Evolutionary conservation across 768 basidiomycete species (phyloP), one percentile per base, ranked within the genome.

Genomic region (Auricularia sp.): DNA sequence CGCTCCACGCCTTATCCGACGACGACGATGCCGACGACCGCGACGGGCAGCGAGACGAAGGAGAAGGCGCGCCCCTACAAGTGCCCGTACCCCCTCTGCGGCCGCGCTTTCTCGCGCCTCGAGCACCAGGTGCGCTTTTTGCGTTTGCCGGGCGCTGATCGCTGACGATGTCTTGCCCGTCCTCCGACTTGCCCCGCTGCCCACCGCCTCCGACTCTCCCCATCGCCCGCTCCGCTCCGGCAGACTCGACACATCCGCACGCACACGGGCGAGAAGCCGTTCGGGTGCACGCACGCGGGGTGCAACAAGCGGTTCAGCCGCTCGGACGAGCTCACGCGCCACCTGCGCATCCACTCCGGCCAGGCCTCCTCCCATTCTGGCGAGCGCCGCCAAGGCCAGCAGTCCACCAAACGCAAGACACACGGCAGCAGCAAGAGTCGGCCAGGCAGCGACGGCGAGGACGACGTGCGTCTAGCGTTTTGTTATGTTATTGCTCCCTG

Each of bases 291-390:
- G 1, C 92, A 88, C 74, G 86, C 92, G 3, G 85, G 87, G n/a
- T 99, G 96, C 82, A 95, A 97, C 76, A 99, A 98, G 75, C 89
- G 94, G 4, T 99, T 99, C 76, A 94, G 92, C 18, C 88, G 96
- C 66, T 94, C 92, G n/a, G 96, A 99, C 80, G 96, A 99, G 77
- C 85, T 99, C 68, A 99, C 96, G 35, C 84, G 96, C 65, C 96
- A 99, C 72, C 89, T 91, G 0, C 85, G 96, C 59, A 99, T 98
- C 69, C 96, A 99, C 76, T 64, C 64, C 14, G 47, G 47, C 47
- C 47, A 51, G 16, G 21, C 47, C 47, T 18, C 47, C 66, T 65
- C 62, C 63, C 13, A 7, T 7, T 42, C 39, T 14, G 39, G 39
- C 39, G 39, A 42, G 39, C 39, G 39, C 39, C 39, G 86, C 29